Conservation (phyloP, 495 filamentous ascomycete genomes). For the Glarea lozoyensis region DNA sequence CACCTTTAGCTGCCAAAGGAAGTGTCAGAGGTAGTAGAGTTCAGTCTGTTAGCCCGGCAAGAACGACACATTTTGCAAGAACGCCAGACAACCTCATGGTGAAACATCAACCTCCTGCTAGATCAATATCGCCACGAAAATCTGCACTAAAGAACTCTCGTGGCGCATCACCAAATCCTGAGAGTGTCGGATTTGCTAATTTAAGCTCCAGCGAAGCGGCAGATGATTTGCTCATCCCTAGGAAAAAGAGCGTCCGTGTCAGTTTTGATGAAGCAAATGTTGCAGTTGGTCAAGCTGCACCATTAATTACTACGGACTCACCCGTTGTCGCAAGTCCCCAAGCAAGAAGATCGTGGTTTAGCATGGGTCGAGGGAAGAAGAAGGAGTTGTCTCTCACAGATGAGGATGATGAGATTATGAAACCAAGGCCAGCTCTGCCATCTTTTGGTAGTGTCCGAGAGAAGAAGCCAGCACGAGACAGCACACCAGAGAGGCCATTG, state of each 20-base stretch:
- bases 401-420: conserved; percentile 58
- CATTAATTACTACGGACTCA: conserved; percentile 41
- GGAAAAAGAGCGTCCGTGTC: conserved; percentile 66
- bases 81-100: conserved; percentile 39
- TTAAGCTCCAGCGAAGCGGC: conserved; percentile 47
- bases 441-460: conserved; percentile 74
- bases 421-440: conserved; percentile 66
- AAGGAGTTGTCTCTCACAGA: conserved; percentile 32
- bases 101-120: conserved; percentile 68
- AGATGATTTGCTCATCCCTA: conserved; percentile 47
- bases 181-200: conserved; percentile 8
- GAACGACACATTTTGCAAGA: conserved; percentile 67
- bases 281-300: conserved; percentile 47
- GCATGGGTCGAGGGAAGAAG: conserved; percentile 34
- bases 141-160: conserved; percentile 64
- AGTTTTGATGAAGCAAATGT: conserved; percentile 76
- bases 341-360: conserved; percentile 42
- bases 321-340: conserved; percentile 36
- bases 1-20: conserved; percentile 1
- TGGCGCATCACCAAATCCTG: conserved; percentile 11
- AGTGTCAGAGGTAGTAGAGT: conserved; percentile 20
- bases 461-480: conserved; percentile 33
- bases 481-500: conserved; percentile 36
- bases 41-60: conserved; percentile 50
- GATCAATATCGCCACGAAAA: conserved; percentile 78